A percentile compares a stretch with the other conserved stretches of the same genome.
Conservation (phyloP, 108 stramenopile genomes). For the Fragilaria radians region DNA sequence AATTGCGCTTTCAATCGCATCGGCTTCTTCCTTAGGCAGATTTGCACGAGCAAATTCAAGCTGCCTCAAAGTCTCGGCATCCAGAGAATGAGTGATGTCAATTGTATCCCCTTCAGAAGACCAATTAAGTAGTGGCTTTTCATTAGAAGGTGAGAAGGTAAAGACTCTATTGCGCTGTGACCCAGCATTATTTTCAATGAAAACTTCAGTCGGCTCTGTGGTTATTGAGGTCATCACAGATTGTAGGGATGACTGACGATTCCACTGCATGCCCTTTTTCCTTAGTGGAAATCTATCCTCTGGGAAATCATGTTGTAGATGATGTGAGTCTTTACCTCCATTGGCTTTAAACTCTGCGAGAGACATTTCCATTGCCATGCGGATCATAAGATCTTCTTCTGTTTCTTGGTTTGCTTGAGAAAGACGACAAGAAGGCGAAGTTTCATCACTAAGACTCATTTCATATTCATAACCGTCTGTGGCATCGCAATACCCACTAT, state of each 20-base stretch:
- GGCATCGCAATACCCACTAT: not conserved
- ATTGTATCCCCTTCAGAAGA: too few relatives aligned
- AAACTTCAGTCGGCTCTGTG: not conserved
- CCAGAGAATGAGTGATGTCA: too few relatives aligned
- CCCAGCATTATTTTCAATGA: not conserved
- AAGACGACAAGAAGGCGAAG: not conserved
- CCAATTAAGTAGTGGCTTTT: too few relatives aligned
- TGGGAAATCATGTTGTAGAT: not conserved
- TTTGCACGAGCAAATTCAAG: not conserved
- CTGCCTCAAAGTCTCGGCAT: not conserved
- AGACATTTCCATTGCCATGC: conserved; percentile 7
- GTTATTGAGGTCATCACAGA: not conserved
- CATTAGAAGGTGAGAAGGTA: too few relatives aligned
- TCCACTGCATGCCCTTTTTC: too few relatives aligned
- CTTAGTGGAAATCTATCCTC: too few relatives aligned
- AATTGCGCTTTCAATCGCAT: not conserved
- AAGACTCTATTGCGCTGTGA: not conserved
- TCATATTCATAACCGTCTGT: not conserved
- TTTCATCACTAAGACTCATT: not conserved
- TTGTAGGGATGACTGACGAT: not conserved
- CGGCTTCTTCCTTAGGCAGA: not conserved
- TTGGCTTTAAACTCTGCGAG: not conserved
- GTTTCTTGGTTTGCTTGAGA: not conserved
- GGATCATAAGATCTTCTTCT: conserved; percentile 5
- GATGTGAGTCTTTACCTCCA: too few relatives aligned